Percentiles rank a stretch among this genome's conserved stretches.
phyloP scores from a whole-genome alignment of 176 grass and related monocot species.

The Hyparrhenia diplandra region DNA sequence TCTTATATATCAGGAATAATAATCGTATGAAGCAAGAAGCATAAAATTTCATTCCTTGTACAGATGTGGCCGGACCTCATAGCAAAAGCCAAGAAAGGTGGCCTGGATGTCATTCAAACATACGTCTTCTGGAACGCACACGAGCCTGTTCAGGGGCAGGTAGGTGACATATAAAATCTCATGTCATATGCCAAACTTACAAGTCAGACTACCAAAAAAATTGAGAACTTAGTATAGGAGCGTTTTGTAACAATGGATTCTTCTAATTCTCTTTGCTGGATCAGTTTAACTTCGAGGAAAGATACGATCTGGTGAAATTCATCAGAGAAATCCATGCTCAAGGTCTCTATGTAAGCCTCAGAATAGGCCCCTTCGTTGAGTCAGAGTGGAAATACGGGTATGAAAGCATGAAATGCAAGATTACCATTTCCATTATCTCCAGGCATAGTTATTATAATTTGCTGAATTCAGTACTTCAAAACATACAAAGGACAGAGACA shows the following conservation, averaged over 20 bases:
- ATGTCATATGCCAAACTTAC: neutral
- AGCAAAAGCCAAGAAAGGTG: slow-evolving; percentile 56
- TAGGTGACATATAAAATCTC: neutral
- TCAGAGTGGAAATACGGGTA: slow-evolving; percentile 98
- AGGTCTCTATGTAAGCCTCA: slow-evolving; percentile 79
- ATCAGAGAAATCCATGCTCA: slow-evolving; percentile 75
- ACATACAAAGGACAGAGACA: neutral
- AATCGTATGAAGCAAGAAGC: no score
- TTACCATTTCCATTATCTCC: neutral
- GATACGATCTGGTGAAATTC: slow-evolving; percentile 82
- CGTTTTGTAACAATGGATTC: neutral
- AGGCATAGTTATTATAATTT: neutral
- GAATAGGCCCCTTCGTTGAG: slow-evolving; percentile 81
- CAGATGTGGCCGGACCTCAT: slow-evolving; percentile 90
- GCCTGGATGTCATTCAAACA: slow-evolving; percentile 72
- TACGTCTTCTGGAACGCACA: slow-evolving; percentile 95
- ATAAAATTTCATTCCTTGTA: neutral
- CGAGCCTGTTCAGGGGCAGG: slow-evolving; percentile 59
- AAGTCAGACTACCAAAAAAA: neutral
- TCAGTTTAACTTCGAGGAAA: slow-evolving; percentile 85
- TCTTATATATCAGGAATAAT: neutral
- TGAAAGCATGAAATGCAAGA: neutral
- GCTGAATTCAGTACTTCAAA: neutral
- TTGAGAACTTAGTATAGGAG: neutral
- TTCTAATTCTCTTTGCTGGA: neutral